Evolutionary conservation across 2,329 filamentous ascomycete species (phyloP).

Genomic region (Coniochaeta ligniaria): DNA sequence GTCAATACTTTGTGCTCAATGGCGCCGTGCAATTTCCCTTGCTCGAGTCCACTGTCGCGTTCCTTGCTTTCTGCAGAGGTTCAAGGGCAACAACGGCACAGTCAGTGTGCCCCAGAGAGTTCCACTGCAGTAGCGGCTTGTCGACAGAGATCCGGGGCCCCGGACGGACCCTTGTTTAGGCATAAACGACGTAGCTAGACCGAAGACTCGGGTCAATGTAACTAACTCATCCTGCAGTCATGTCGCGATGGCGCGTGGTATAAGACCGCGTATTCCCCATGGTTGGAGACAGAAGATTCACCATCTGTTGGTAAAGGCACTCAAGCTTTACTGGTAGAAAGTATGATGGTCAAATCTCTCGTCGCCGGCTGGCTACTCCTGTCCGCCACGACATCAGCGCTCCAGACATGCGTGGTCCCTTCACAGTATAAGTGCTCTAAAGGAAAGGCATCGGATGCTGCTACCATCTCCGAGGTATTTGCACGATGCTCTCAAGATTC

Average conservation of each 20-base stretch:
- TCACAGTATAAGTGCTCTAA: conserved; percentile 19
- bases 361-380: background rate
- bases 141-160: background rate
- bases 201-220: background rate
- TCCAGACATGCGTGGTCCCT: conserved; percentile 7
- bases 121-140: background rate
- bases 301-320: background rate
- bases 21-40: background rate
- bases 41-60: background rate
- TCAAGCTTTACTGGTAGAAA: background rate
- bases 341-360: background rate
- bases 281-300: background rate
- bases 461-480: conserved; percentile 27
- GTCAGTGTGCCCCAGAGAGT: background rate
- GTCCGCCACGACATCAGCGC: background rate
- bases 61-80: background rate
- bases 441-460: conserved; percentile 29
- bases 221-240: background rate
- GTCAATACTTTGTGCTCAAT: background rate
- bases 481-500: conserved; percentile 24
- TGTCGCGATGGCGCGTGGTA: background rate
- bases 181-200: background rate
- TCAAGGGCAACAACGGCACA: background rate
- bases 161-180: background rate
- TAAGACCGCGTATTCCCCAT: background rate